Evolutionary conservation across 2,329 filamentous ascomycete species (phyloP), one percentile per base, ranked within the genome.

Genomic region (Arthrobotrys conoides): DNA sequence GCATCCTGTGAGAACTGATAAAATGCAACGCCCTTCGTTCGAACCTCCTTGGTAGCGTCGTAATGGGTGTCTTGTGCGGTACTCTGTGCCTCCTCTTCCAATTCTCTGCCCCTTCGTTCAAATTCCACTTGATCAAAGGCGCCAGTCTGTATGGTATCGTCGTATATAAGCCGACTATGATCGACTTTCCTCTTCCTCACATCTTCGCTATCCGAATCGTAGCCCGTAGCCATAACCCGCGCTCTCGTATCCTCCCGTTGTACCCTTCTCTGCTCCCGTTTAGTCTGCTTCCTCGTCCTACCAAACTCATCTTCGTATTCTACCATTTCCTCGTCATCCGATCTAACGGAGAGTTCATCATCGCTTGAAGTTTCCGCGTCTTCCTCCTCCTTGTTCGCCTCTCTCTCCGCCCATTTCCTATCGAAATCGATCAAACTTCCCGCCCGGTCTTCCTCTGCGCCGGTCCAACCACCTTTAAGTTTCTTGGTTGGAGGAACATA

Each of bases 251-350:
- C 68, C 48, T 57, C 70, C n/a, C 89, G 88, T 20, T 85, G 82
- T 41, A 84, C 87, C 46, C 87, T 86, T 12, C 89, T 88, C 81
- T 91, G 88, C 81, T 92, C 87, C 5, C 88, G 88, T 48, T 88
- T 88, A 0, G 93, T 95, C 18, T 91, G 92, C 51, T 86, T 89
- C 2, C 94, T 87, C 14, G 91, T 88, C n/a, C 96, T 91, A 1
- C 96, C 96, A 83, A 96, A 97, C 83, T 98, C 96, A 84, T 99
- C 96, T 66, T 91, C 88, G 83, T 93, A 96, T 81, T 97, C 94
- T 4, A 98, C 86, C n/a, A 92, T 84, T 68, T 94, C 91, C 27
- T 87, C 86, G 53, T 86, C 85, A 51, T 86, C 86, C 81, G 81
- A 85, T 20, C 82, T 82, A 6, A 81, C 65, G 8, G 76, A 75